Percentiles rank a stretch among this genome's conserved stretches.
Evolutionary conservation across 768 basidiomycete species (phyloP).

Genomic region (Amanita thiersii): DNA sequence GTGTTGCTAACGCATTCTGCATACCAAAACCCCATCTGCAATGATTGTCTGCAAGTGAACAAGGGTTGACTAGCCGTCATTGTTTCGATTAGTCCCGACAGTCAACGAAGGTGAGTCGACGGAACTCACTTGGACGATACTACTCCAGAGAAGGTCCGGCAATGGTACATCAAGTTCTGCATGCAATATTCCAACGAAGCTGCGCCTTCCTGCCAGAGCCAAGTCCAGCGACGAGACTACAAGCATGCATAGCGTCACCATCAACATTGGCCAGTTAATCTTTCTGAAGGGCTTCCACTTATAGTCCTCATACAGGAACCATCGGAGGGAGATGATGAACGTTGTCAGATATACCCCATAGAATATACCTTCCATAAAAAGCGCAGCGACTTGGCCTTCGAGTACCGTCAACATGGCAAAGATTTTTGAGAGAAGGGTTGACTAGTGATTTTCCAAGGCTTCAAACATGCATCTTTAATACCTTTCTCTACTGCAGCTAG

Average conservation of each 20-base stretch:
- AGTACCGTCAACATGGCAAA: slow-evolving; percentile 1
- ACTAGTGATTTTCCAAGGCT: no score
- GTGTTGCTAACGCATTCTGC: background rate
- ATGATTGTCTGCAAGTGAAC: slow-evolving; percentile 10
- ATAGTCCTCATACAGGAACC: slow-evolving; percentile 8
- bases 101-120: background rate
- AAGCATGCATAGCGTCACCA: slow-evolving; percentile 9
- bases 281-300: slow-evolving; percentile 4
- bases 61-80: slow-evolving; percentile 8
- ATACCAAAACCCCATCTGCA: slow-evolving; percentile 12
- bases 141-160: slow-evolving; percentile 10
- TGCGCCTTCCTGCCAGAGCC: slow-evolving; percentile 11
- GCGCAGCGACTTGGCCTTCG: slow-evolving; percentile 9
- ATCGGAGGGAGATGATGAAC: slow-evolving; percentile 9
- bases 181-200: slow-evolving; percentile 8
- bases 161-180: background rate
- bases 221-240: slow-evolving; percentile 10
- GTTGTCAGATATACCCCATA: slow-evolving; percentile 16
- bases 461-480: background rate
- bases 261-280: slow-evolving; percentile 10
- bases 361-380: slow-evolving; percentile 13
- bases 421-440: background rate
- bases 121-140: slow-evolving; percentile 10
- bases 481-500: no score
- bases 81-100: background rate